phyloP scores from a whole-genome alignment of 805 yeast species.

The Blastobotrys terrestris region DNA sequence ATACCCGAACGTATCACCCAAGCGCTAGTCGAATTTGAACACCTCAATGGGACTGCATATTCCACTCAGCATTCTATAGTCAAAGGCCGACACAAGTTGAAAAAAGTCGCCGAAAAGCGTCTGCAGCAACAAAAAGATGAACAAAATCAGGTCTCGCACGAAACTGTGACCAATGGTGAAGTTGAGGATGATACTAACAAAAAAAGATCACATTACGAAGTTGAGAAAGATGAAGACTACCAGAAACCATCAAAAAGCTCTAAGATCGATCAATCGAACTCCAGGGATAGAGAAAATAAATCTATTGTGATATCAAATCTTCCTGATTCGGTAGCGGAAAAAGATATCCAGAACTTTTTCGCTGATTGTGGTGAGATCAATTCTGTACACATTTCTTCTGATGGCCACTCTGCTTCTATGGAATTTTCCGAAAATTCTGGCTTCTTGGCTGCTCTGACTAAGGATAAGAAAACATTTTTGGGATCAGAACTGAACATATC shows the following conservation, averaged over 20 bases:
- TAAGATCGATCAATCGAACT: constrained; percentile 11
- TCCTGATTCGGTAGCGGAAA: constrained; percentile 36
- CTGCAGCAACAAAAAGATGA: not conserved
- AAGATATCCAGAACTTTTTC: constrained; percentile 41
- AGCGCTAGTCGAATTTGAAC: constrained; percentile 38
- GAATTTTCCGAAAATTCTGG: constrained; percentile 48
- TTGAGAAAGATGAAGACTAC: not conserved
- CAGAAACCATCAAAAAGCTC: constrained; percentile 6
- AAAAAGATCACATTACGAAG: not conserved
- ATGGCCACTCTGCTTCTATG: constrained; percentile 39
- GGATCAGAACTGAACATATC: constrained; percentile 41
- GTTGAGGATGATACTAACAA: not conserved
- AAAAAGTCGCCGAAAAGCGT: constrained; percentile 4
- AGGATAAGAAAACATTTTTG: constrained; percentile 43
- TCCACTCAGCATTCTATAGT: constrained; percentile 23
- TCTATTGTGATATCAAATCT: constrained; percentile 51
- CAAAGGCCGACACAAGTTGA: constrained; percentile 1
- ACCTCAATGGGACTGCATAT: constrained; percentile 30
- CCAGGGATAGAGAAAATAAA: constrained; percentile 53
- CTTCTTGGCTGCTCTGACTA: constrained; percentile 55
- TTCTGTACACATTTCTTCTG: constrained; percentile 28
- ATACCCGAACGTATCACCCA: constrained; percentile 46
- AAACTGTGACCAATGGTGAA: not conserved
- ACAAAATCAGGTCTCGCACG: not conserved
- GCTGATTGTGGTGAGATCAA: constrained; percentile 54